phyloP scores from a whole-genome alignment of 306 rosid species.

The Acacia acuminata region DNA sequence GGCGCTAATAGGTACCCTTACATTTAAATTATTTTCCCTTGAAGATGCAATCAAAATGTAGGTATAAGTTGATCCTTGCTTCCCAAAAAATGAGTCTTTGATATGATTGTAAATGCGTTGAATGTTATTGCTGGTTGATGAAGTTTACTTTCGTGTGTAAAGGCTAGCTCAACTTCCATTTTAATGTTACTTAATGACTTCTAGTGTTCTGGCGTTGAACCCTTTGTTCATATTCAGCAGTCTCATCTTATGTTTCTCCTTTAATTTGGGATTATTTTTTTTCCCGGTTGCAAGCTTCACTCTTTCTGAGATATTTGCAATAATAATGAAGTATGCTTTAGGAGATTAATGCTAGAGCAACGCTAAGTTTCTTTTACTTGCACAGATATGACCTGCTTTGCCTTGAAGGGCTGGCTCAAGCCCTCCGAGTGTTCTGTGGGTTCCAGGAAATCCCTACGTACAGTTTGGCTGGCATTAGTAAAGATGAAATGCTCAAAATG shows the following conservation, averaged over 20 bases:
- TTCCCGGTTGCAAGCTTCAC: background rate
- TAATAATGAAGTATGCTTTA: background rate
- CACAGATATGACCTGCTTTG: constrained; percentile 13
- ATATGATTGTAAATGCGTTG: background rate
- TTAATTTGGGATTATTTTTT: background rate
- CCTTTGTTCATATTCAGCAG: background rate
- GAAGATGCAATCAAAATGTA: background rate
- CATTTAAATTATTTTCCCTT: background rate
- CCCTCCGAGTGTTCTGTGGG: constrained; percentile 9
- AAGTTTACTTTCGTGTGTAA: background rate
- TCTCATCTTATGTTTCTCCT: background rate
- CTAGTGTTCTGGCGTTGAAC: background rate
- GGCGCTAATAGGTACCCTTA: background rate
- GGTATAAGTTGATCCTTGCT: background rate
- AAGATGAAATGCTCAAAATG: background rate
- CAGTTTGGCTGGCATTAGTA: background rate
- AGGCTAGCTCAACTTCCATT: background rate
- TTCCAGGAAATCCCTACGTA: constrained; percentile 4
- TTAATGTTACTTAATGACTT: background rate
- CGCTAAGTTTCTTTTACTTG: background rate
- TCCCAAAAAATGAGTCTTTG: background rate
- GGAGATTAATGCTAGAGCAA: background rate
- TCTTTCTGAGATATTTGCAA: background rate
- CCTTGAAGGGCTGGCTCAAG: background rate
- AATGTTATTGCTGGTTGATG: background rate